phyloP scores from a whole-genome alignment of 495 filamentous ascomycete species.

The Chaetomium fimeti region DNA sequence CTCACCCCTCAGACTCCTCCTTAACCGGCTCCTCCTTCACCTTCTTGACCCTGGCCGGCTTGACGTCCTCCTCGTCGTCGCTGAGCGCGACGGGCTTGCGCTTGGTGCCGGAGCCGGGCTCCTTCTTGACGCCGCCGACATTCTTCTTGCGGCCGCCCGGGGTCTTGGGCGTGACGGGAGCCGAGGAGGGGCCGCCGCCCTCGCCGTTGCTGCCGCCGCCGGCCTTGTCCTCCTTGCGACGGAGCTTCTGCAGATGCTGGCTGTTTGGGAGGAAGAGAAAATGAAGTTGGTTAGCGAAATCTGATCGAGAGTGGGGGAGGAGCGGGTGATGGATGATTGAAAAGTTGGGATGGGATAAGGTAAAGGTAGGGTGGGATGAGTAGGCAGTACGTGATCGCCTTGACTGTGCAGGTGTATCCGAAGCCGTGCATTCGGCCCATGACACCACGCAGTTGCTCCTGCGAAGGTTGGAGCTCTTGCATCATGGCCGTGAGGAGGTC shows the following conservation, averaged over 20 bases:
- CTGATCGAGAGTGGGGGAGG: neutral
- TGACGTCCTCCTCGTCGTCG: conserved; percentile 15
- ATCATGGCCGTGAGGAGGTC: conserved; percentile 29
- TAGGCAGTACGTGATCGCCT: conserved; percentile 33
- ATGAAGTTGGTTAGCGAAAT: conserved; percentile 19
- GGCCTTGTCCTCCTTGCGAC: conserved; percentile 34
- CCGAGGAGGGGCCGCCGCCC: conserved; percentile 10
- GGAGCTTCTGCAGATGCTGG: conserved; percentile 44
- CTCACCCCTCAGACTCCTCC: conserved; percentile 17
- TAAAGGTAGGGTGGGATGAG: too few relatives aligned
- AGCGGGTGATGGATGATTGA: neutral
- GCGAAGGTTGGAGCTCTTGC: conserved; percentile 23
- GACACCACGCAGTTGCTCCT: conserved; percentile 27
- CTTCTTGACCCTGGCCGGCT: conserved; percentile 10
- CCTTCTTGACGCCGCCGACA: conserved; percentile 21
- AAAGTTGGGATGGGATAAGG: neutral
- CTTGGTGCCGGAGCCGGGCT: conserved; percentile 19
- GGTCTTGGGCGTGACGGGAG: conserved; percentile 20
- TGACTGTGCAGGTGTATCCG: conserved; percentile 32
- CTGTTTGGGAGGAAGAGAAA: conserved; percentile 24
- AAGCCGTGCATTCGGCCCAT: conserved; percentile 24
- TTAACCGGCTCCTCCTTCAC: conserved; percentile 30
- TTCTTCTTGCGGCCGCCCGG: conserved; percentile 21
- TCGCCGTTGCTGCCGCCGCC: neutral
- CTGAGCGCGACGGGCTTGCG: conserved; percentile 13